A percentile compares a stretch with the other conserved stretches of the same genome.
phyloP scores from a whole-genome alignment of 768 basidiomycete genomes.

The Coprinopsis cinerea region DNA sequence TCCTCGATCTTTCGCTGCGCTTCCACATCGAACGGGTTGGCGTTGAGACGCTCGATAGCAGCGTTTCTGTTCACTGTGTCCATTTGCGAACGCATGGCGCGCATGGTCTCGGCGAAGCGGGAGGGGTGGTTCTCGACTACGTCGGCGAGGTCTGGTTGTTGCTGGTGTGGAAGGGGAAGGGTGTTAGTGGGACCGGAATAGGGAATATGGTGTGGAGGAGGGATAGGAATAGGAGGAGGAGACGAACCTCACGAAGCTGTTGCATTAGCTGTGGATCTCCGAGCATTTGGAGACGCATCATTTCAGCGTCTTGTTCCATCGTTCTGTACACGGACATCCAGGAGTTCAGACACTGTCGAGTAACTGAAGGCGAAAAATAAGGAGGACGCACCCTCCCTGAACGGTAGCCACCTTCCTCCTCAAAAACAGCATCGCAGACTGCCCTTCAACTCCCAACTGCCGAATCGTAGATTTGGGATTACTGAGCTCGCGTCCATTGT shows the following conservation, averaged over 20 bases:
- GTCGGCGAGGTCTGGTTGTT: constrained; percentile 73
- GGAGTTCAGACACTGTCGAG: not conserved
- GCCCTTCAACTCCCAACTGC: constrained; percentile 51
- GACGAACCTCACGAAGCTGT: constrained; percentile 60
- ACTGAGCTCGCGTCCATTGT: constrained; percentile 59
- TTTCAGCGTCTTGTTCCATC: constrained; percentile 79
- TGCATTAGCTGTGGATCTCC: constrained; percentile 79
- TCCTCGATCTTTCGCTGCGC: constrained; percentile 94
- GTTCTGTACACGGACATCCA: constrained; percentile 36
- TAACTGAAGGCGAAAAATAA: not conserved
- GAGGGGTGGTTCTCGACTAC: constrained; percentile 65
- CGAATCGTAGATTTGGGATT: constrained; percentile 65
- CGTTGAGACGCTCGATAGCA: constrained; percentile 66
- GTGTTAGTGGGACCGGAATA: not conserved
- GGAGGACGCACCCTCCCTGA: constrained; percentile 33
- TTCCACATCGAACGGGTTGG: constrained; percentile 88
- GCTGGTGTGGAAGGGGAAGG: constrained; percentile 34
- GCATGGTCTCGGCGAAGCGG: constrained; percentile 72
- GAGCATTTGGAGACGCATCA: constrained; percentile 83
- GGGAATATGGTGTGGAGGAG: not conserved
- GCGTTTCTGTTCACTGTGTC: constrained; percentile 50
- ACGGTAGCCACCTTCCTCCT: constrained; percentile 49
- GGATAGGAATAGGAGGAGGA: not conserved
- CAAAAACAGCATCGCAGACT: constrained; percentile 62
- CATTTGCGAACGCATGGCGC: constrained; percentile 50